Conservation (phyloP, 331 rosid genomes). For the Telfairia occidentalis region DNA sequence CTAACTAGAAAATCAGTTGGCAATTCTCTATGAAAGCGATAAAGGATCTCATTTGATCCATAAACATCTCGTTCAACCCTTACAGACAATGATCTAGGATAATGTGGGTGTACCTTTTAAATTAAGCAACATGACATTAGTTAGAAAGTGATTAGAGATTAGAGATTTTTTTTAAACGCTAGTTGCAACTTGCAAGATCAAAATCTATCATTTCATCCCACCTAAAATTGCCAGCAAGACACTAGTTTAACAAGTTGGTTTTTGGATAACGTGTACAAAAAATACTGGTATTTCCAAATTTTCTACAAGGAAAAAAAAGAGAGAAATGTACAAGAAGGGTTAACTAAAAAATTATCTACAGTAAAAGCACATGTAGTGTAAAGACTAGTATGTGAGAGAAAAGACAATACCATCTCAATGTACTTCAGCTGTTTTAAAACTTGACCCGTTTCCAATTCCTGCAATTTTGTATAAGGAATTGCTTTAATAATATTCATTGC, state of each 20-base stretch:
- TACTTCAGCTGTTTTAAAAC: slow-evolving; percentile 70
- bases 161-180: no score
- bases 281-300: background rate
- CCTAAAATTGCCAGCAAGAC: background rate
- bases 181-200: no score
- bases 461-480: slow-evolving; percentile 17
- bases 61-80: no score
- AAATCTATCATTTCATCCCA: background rate
- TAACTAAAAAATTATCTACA: background rate
- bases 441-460: slow-evolving; percentile 71
- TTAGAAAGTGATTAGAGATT: no score
- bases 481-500: background rate
- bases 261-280: background rate
- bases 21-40: no score
- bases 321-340: background rate
- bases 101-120: no score
- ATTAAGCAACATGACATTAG: no score
- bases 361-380: background rate
- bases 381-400: background rate
- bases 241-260: background rate
- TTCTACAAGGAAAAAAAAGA: background rate
- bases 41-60: no score
- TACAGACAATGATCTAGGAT: no score
- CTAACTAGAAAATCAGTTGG: no score
- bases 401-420: slow-evolving; percentile 51